Conservation (phyloP, 768 basidiomycete genomes). For the Leccinum sublutescens region DNA sequence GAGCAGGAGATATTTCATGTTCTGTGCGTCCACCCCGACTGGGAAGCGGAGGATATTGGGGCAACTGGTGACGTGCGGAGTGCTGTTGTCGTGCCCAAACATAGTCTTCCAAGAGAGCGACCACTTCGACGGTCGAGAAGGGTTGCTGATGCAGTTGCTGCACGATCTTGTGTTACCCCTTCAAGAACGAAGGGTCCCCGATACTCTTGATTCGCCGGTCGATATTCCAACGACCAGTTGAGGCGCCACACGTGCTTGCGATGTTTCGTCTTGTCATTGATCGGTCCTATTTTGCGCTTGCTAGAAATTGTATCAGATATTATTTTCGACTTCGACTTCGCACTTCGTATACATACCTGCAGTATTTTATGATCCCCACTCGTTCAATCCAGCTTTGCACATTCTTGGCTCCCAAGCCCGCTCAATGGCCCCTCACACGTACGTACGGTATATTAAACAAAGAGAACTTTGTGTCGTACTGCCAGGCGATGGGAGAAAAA, state of each 20-base stretch:
- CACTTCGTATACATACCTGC: conserved; percentile 27
- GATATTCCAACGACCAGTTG: background rate
- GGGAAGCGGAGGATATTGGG: conserved; percentile 39
- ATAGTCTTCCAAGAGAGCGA: conserved; percentile 5
- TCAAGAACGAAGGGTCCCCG: conserved; percentile 27
- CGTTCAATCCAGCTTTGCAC: conserved; percentile 1
- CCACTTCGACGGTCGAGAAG: conserved; percentile 55
- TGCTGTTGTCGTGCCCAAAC: conserved; percentile 2
- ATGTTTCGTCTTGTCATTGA: conserved; percentile 1
- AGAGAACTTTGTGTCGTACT: background rate
- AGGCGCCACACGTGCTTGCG: background rate
- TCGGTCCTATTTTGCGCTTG: conserved; percentile 14
- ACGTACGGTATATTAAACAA: conserved; percentile 18
- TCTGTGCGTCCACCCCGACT: conserved; percentile 59
- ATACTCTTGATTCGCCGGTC: conserved; percentile 21
- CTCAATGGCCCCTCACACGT: conserved; percentile 20
- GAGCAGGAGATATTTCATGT: conserved; percentile 72
- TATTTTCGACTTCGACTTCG: conserved; percentile 14
- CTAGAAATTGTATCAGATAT: conserved; percentile 28
- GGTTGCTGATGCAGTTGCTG: conserved; percentile 58
- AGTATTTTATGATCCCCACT: conserved; percentile 28
- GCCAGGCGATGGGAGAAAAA: background rate
- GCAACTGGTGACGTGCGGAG: conserved; percentile 12
- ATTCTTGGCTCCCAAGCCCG: conserved; percentile 12
- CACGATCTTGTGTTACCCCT: conserved; percentile 44